phyloP scores from a whole-genome alignment of 805 yeast species.

The Metschnikowia continentalis region DNA sequence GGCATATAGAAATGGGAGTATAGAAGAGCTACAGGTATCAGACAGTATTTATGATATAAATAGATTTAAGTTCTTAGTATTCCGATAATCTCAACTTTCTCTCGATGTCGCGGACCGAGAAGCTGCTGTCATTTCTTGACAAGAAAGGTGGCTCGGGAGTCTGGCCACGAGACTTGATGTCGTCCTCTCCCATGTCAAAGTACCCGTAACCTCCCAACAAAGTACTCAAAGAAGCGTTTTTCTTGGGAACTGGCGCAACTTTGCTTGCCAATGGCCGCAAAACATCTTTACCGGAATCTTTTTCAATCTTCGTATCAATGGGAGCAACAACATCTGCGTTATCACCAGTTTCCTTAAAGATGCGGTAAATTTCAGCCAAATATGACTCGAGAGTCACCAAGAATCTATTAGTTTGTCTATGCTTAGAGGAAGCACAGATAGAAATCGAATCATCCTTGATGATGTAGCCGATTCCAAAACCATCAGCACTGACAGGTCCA shows the following conservation, averaged over 20 bases:
- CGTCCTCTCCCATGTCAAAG: constrained; percentile 54
- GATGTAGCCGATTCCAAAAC: constrained; percentile 56
- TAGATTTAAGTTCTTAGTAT: constrained; percentile 31
- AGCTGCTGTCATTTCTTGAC: constrained; percentile 34
- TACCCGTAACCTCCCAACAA: constrained; percentile 58
- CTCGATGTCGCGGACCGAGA: constrained; percentile 54
- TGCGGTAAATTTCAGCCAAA: constrained; percentile 41
- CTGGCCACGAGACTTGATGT: constrained; percentile 51
- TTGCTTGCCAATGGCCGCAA: constrained; percentile 6
- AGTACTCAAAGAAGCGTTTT: constrained; percentile 21
- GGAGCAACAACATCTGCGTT: constrained; percentile 19
- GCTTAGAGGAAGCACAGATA: constrained; percentile 55
- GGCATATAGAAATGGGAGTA: constrained; percentile 45
- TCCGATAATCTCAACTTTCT: constrained; percentile 62
- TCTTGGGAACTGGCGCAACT: constrained; percentile 9
- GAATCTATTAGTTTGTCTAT: constrained; percentile 56
- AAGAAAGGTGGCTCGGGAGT: constrained; percentile 53
- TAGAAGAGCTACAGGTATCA: no score
- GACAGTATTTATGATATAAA: not conserved
- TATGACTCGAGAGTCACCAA: constrained; percentile 50
- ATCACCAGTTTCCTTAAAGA: constrained; percentile 25
- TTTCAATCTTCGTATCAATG: constrained; percentile 23
- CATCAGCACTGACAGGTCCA: constrained; percentile 55
- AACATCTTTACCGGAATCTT: not conserved
- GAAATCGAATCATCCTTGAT: constrained; percentile 49